These are phyloP conservation scores for Auricularia sp. DNA, from an alignment of 768 basidiomycete genomes.

Conservation along the genomic window DNA sequence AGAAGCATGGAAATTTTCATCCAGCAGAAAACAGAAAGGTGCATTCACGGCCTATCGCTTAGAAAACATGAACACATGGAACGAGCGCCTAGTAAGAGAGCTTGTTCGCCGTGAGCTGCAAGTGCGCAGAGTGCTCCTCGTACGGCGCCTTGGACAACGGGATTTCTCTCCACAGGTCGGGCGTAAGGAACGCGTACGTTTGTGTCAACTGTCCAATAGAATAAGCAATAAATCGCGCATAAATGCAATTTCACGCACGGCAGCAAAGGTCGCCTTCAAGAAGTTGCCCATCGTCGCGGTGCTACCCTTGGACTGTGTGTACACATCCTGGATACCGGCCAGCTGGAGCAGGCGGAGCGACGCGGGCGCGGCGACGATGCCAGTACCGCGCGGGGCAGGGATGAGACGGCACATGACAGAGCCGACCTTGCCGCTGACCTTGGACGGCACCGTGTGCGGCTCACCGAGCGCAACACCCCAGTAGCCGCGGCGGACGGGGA, in stretches of 20 bases:
- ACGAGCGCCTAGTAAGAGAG: conserved; percentile 30
- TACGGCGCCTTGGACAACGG: conserved; percentile 81
- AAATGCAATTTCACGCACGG: conserved; percentile 40
- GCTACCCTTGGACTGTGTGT: conserved; percentile 96
- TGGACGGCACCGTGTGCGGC: conserved; percentile 97
- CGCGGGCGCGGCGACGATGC: conserved; percentile 98
- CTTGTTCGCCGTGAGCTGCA: conserved; percentile 76
- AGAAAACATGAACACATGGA: background rate
- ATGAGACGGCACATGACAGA: conserved; percentile 99
- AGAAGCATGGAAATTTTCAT: background rate
- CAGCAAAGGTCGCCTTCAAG: conserved; percentile 93
- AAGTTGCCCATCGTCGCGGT: conserved; percentile 99
- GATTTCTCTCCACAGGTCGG: conserved; percentile 95
- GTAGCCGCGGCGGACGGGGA: conserved; percentile 98
- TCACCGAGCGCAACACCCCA: conserved; percentile 99
- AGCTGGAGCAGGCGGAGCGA: conserved; percentile 94
- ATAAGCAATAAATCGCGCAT: background rate
- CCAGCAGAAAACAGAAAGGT: background rate
- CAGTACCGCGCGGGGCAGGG: conserved; percentile 96
- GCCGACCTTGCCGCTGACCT: conserved; percentile 96
- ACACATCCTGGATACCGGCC: conserved; percentile 95
- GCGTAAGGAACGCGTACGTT: conserved; percentile 97
- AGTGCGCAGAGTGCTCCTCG: conserved; percentile 91
- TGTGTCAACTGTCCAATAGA: conserved; percentile 66
- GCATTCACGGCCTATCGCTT: background rate